Base-by-base conservation (phyloP, 2,329 filamentous ascomycete genomes). In the Aotearoamyces nothofagi region DNA sequence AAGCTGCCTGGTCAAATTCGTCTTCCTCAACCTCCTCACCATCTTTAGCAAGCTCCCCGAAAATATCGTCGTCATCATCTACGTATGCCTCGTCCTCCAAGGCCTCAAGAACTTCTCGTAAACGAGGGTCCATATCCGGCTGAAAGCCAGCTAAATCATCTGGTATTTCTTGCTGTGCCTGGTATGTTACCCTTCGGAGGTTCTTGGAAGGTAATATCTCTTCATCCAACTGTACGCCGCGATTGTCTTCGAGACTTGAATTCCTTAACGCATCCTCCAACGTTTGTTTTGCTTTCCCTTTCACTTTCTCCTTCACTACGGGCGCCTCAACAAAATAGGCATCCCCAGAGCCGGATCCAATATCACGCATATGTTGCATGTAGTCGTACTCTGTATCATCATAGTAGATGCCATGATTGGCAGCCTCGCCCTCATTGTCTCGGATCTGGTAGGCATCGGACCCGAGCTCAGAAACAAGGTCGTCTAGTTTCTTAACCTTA, bases 361-460 rank as follows among this genome's bases (percentile, higher is more conserved):
- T 59, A 44, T 96, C 90, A 31, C 84, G 78, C 65, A 98, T 61
- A 55, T 98, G 90, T 55, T 98, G 90, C 90, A 98, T 98, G 58
- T 98, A 98, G 55, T 98, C 90, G 56, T 98, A 98, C 47, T 82
- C 70, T 39, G 81, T 78, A 56, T 98, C 90, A 55, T 98, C 92
- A 53, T 68, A 98, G 62, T 80, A 98, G 39, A 98, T 71, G 39
- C 90, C 90, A 55, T 94, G 73, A 51, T 80, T 81, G 41, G 92
- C 90, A 6, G 92, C 90, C 57, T 98, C 86, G 44, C 92, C 92
- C 55, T 98, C 90, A 52, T 98, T 96, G 32, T 71, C 68, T 42
- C 86, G 75, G 39, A 93, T 72, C 35, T 57, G 57, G 23, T 63
- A 60, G 13, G 66, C 62, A 17, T 77, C 71, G 17, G 67, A 60